A percentile compares a stretch with the other conserved stretches of the same genome.
These are phyloP conservation scores for Trichoderma atrobrunneum DNA, from an alignment of 2,329 filamentous ascomycete genomes.

Conservation along the genomic window DNA sequence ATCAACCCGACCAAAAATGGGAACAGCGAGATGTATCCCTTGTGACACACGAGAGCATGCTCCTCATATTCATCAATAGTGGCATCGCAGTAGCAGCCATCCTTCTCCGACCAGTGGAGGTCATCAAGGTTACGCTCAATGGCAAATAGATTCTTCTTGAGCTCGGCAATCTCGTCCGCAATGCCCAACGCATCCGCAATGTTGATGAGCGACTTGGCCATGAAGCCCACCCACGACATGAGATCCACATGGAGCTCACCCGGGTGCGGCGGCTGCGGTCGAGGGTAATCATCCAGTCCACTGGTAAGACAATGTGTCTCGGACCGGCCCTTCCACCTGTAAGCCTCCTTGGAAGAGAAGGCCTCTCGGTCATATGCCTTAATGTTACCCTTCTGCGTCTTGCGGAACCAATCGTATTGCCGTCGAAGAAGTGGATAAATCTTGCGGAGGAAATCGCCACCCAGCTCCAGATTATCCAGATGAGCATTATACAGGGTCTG, in stretches of 20 bases:
- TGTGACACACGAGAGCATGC: conserved; percentile 85
- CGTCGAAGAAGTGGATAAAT: conserved; percentile 84
- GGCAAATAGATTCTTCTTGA: conserved; percentile 67
- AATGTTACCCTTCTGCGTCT: conserved; percentile 85
- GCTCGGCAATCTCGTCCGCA: conserved; percentile 71
- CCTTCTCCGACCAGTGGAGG: conserved; percentile 83
- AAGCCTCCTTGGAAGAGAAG: conserved; percentile 85
- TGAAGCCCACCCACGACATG: conserved; percentile 96
- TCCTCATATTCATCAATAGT: conserved; percentile 96
- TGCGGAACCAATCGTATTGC: conserved; percentile 93
- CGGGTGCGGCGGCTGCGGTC: conserved; percentile 87
- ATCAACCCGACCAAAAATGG: conserved; percentile 86
- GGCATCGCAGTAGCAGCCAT: conserved; percentile 86
- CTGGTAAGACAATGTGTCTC: conserved; percentile 85
- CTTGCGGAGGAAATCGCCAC: conserved; percentile 67
- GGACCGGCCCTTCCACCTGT: conserved; percentile 91
- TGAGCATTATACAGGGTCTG: conserved; percentile 60
- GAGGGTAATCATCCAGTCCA: conserved; percentile 93
- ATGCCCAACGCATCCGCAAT: conserved; percentile 75
- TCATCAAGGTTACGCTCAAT: conserved; percentile 86
- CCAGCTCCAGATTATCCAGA: conserved; percentile 64
- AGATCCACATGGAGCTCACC: conserved; percentile 94
- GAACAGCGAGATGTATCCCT: conserved; percentile 91
- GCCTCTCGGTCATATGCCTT: conserved; percentile 88
- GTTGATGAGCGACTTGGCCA: conserved; percentile 79